These are phyloP conservation scores for Pichia sporocuriosa DNA, from an alignment of 805 yeast species.

Conservation along the genomic window DNA sequence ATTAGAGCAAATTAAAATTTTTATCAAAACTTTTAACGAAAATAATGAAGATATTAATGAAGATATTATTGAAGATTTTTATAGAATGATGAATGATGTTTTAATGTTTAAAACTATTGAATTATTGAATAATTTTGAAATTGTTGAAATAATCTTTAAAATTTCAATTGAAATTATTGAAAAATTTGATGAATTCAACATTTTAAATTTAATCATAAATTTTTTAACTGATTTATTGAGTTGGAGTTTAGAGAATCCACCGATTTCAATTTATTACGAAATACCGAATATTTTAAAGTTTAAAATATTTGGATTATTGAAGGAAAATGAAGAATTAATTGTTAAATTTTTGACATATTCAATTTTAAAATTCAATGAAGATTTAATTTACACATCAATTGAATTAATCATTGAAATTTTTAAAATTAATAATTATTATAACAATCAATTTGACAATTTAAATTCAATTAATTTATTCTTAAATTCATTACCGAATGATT, in stretches of 20 bases:
- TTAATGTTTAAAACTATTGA: conserved; percentile 65
- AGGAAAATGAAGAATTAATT: conserved; percentile 43
- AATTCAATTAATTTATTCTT: conserved; percentile 60
- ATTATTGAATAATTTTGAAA: conserved; percentile 39
- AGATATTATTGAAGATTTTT: conserved; percentile 81
- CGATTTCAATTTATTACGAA: conserved; percentile 59
- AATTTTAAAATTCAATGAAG: conserved; percentile 62
- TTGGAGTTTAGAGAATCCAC: conserved; percentile 81
- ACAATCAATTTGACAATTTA: conserved; percentile 34
- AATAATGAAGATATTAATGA: conserved; percentile 26
- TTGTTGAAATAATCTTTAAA: conserved; percentile 48
- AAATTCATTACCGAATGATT: conserved; percentile 48
- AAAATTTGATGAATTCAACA: conserved; percentile 58
- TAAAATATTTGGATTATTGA: conserved; percentile 32
- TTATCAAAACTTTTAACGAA: conserved; percentile 35
- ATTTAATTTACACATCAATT: conserved; percentile 65
- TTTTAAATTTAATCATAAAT: conserved; percentile 63
- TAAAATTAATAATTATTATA: conserved; percentile 43
- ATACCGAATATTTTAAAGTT: conserved; percentile 46
- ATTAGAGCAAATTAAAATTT: conserved; percentile 53
- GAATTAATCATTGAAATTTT: conserved; percentile 64
- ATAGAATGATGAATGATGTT: conserved; percentile 70
- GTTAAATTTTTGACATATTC: conserved; percentile 57
- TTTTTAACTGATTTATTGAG: conserved; percentile 74
- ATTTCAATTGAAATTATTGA: conserved; percentile 49